A percentile compares a stretch with the other conserved stretches of the same genome.
phyloP scores from a whole-genome alignment of 129 eudicot genomes.

The Artemisia annua region DNA sequence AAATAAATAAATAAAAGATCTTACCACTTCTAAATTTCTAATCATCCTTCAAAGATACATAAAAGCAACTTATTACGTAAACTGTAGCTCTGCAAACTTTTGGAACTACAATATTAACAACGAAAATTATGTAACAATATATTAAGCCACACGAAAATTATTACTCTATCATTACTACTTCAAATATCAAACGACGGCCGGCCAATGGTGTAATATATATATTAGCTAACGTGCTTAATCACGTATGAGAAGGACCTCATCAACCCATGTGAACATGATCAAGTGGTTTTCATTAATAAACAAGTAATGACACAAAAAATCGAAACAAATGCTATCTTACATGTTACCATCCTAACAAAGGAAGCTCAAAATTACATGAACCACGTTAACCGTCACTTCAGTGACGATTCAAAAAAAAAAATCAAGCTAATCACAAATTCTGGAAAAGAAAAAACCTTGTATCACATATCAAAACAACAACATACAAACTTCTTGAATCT shows the following conservation, averaged over 20 bases:
- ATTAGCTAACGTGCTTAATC: background rate
- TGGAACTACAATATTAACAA: background rate
- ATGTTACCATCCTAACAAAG: background rate
- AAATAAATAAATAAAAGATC: too few species aligned
- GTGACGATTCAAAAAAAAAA: background rate
- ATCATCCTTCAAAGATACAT: background rate
- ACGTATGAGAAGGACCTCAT: background rate
- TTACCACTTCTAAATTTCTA: too few species aligned
- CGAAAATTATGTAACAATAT: background rate
- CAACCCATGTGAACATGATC: background rate
- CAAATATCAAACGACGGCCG: too few species aligned
- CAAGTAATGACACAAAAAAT: background rate
- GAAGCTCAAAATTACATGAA: background rate
- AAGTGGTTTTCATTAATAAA: background rate
- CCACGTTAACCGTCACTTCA: background rate
- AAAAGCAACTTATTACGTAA: background rate
- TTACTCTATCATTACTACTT: background rate
- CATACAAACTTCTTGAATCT: constrained; percentile 28
- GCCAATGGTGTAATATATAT: too few species aligned
- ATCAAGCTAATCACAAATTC: background rate
- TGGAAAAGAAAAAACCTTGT: background rate
- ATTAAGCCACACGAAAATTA: background rate
- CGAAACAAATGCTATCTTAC: background rate
- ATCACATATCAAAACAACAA: constrained; percentile 26
- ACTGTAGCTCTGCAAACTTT: background rate